Evolutionary conservation across 441 rosid genomes (phyloP), one percentile per base, ranked within the genome.

Genomic region (Erysimum pusillum): DNA sequence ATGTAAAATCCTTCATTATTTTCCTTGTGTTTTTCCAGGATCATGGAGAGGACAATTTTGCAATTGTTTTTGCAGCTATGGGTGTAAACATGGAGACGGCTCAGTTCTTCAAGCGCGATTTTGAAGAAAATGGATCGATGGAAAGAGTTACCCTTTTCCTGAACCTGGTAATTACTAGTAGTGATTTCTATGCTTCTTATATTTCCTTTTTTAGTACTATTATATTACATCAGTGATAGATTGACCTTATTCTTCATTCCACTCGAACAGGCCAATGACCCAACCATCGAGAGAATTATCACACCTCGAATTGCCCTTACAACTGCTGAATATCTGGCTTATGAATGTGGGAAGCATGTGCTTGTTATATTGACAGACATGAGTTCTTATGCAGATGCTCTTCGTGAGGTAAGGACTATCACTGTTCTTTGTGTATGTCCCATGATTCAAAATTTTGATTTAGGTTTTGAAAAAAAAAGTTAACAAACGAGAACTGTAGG

Each of bases 11-110:
- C 25, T 39, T 41, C 8, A 4, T 25, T 48, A 61, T 31, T 13
- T 22, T 36, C 63, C 31, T 45, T 9, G 20, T 65, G 31, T 41
- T 44, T 73, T 78, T 79, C 62, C 76, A 91, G 99, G 98, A 85
- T 80, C 89, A 45, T 5, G 97, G 84, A 74, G 99, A 96, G 74
- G 98, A 96, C 87, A 96, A 96, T 84, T 96, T 96, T 79, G 98
- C 99, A 35, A 94, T 96, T 81, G 99, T 94, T 3, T 96, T 96
- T 75, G 98, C 98, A 59, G 99, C 99, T 69, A 96, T 96, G 99
- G 99, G 99, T 69, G 99, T 96, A 35, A 96, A 96, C 85, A 96
- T 96, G 98, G 99, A 94, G 80, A 96, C 99, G 52, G 99, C 98
- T 31, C 98, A 96, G 83, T 94, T 96, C 87, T 94, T 96, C 86